Evolutionary conservation across 164 flowering plant genomes (phyloP).

Genomic region (Cinnamomum micranthum): DNA sequence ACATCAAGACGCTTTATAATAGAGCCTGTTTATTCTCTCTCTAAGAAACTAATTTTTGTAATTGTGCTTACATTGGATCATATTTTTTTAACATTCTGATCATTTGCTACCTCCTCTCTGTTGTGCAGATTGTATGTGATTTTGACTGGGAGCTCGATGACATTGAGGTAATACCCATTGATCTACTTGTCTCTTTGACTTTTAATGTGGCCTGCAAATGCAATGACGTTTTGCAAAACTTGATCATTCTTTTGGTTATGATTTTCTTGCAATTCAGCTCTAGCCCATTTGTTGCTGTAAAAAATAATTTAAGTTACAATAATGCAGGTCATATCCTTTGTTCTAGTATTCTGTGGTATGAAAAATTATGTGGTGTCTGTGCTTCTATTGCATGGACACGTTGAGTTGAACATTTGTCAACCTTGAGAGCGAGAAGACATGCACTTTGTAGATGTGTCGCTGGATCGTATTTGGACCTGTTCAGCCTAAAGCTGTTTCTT

Average conservation of each 20-base stretch:
- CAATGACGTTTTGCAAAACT: not conserved
- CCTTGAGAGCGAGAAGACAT: no score
- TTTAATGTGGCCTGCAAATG: not conserved
- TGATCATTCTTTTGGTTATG: not conserved
- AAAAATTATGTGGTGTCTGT: no score
- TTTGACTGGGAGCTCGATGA: slow-evolving; percentile 96
- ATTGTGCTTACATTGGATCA: not conserved
- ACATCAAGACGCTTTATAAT: not conserved
- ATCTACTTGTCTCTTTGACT: not conserved
- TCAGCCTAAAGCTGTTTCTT: no score
- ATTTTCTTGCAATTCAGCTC: no score
- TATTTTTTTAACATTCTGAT: not conserved
- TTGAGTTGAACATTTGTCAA: no score
- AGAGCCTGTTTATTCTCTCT: not conserved
- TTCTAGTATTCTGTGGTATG: no score
- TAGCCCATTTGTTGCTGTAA: no score
- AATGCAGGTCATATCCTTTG: no score
- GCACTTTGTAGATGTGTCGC: no score
- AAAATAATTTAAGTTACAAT: no score
- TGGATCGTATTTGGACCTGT: no score
- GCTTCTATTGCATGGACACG: no score
- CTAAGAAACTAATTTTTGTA: not conserved
- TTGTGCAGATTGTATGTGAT: slow-evolving; percentile 68
- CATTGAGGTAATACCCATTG: slow-evolving; percentile 48
- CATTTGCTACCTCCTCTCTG: not conserved